Evolutionary conservation across 1,139 yeast genomes (phyloP).

Genomic region (Geotrichum australiense): DNA sequence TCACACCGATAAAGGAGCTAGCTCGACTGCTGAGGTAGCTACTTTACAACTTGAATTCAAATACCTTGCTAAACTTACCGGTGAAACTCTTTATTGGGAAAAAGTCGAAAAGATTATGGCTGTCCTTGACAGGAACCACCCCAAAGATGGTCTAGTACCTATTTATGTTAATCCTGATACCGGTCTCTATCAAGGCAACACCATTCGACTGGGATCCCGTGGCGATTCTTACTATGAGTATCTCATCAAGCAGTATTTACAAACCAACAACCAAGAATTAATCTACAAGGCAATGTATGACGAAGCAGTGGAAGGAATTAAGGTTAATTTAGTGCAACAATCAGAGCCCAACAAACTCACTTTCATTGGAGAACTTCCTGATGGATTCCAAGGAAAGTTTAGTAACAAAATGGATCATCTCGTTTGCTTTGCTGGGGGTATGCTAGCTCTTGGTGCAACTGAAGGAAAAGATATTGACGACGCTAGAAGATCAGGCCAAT

Average conservation of each 20-base stretch:
- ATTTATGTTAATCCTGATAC: slow-evolving; percentile 69
- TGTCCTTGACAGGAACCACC: slow-evolving; percentile 51
- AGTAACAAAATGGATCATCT: slow-evolving; percentile 89
- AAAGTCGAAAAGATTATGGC: slow-evolving; percentile 63
- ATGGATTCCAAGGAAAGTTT: slow-evolving; percentile 53
- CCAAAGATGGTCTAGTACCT: slow-evolving; percentile 76
- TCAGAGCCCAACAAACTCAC: slow-evolving; percentile 60
- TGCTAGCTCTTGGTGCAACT: slow-evolving; percentile 85
- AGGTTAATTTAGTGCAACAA: slow-evolving; percentile 52
- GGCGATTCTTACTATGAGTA: slow-evolving; percentile 95
- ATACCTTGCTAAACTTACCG: slow-evolving; percentile 72
- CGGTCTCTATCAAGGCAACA: slow-evolving; percentile 57
- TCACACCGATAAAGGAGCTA: slow-evolving; percentile 59
- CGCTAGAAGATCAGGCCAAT: slow-evolving; percentile 39
- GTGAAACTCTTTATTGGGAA: slow-evolving; percentile 73
- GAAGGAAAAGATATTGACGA: slow-evolving; percentile 54
- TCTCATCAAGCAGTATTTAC: slow-evolving; percentile 76
- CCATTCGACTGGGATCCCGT: slow-evolving; percentile 77
- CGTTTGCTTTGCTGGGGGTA: slow-evolving; percentile 89
- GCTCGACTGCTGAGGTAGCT: slow-evolving; percentile 87
- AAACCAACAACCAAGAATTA: slow-evolving; percentile 56
- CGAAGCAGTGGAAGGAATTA: slow-evolving; percentile 69
- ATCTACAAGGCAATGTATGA: slow-evolving; percentile 70
- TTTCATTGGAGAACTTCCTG: slow-evolving; percentile 71
- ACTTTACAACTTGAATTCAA: slow-evolving; percentile 86